These are phyloP conservation scores for Incumbomyces delicatus DNA, from an alignment of 2,329 filamentous ascomycete genomes.

Conservation along the genomic window DNA sequence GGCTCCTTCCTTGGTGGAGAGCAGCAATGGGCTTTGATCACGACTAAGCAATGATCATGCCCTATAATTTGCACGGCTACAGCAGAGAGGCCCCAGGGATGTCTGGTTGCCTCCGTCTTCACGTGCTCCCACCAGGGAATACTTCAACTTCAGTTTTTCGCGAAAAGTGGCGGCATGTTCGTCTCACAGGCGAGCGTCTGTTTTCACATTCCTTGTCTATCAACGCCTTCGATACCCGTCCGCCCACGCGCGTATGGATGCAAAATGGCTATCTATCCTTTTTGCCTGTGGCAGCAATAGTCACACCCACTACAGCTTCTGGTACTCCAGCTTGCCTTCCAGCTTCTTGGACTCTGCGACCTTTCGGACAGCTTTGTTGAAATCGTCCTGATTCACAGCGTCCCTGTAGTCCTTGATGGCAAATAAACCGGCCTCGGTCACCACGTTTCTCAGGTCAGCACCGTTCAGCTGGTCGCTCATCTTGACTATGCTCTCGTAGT, in stretches of 20 bases:
- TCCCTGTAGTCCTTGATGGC: conserved; percentile 98
- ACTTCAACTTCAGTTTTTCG: no score
- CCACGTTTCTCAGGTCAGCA: conserved; percentile 92
- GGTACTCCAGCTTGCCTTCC: conserved; percentile 95
- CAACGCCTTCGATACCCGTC: background rate
- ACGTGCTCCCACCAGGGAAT: no score
- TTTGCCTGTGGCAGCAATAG: no score
- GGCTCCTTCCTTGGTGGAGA: conserved; percentile 57
- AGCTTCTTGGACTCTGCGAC: conserved; percentile 96
- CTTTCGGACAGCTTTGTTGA: conserved; percentile 98
- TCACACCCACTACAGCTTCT: conserved; percentile 61
- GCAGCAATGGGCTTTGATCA: conserved; percentile 51
- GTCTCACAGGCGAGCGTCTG: no score
- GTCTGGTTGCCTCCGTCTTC: no score
- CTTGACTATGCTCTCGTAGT: conserved; percentile 98
- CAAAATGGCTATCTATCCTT: no score
- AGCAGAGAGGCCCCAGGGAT: no score
- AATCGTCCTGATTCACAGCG: conserved; percentile 93
- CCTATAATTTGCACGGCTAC: background rate
- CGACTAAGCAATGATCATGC: background rate
- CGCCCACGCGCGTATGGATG: background rate
- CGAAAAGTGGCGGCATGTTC: no score
- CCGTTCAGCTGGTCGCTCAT: conserved; percentile 99
- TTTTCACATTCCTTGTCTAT: no score
- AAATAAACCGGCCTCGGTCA: conserved; percentile 94